These are phyloP conservation scores for Leishmania gerbilli DNA, from an alignment of 208 protist species.

Conservation along the genomic window DNA sequence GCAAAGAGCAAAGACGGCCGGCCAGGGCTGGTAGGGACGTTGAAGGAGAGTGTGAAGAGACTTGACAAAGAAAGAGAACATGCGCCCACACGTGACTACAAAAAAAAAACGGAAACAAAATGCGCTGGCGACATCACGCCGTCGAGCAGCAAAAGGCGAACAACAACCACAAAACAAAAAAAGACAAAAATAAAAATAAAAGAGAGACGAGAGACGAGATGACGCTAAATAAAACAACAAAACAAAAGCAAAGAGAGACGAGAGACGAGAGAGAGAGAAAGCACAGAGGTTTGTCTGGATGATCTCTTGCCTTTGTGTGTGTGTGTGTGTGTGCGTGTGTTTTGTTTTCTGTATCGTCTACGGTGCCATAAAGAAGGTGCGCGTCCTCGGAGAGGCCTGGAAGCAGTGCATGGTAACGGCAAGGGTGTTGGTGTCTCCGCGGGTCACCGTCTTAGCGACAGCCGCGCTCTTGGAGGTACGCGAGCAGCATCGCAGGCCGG, in stretches of 20 bases:
- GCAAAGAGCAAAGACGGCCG: background rate
- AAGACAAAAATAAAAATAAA: too few species aligned
- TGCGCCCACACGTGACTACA: background rate
- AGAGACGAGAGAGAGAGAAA: background rate
- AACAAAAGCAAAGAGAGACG: too few species aligned
- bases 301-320: background rate
- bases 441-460: slow-evolving; percentile 11
- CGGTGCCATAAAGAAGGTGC: background rate
- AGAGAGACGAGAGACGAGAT: too few species aligned
- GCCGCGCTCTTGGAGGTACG: slow-evolving; percentile 43
- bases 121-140: too few species aligned
- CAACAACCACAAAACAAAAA: background rate
- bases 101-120: too few species aligned
- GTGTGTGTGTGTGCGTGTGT: too few species aligned
- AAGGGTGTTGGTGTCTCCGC: background rate
- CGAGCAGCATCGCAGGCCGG: slow-evolving; percentile 51
- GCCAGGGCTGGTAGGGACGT: background rate
- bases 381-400: background rate
- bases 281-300: background rate
- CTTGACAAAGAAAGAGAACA: background rate
- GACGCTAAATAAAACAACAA: too few species aligned
- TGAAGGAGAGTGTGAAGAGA: background rate
- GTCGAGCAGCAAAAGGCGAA: background rate
- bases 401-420: background rate
- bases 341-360: background rate